A percentile compares a stretch with the other conserved stretches of the same genome.
Conservation (phyloP, 2,329 filamentous ascomycete genomes). For the Colletotrichum cordylinicola region DNA sequence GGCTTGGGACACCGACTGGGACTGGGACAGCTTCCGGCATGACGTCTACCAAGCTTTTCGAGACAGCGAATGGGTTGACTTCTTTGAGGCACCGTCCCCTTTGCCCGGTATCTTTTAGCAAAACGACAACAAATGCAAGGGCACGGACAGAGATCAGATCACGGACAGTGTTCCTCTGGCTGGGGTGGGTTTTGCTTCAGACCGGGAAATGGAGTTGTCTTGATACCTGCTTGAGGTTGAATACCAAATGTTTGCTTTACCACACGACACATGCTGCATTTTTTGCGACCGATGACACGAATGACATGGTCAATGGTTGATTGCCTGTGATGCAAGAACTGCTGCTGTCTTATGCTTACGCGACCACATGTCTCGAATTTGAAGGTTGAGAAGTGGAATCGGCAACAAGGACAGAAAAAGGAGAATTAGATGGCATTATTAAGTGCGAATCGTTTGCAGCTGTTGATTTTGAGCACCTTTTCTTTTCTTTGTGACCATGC, state of each 20-base stretch:
- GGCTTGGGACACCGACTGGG: rapidly evolving
- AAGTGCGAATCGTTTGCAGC: too few species aligned
- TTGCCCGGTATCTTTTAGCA: background rate
- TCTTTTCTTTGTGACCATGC: too few species aligned
- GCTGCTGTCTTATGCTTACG: too few species aligned
- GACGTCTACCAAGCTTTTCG: background rate
- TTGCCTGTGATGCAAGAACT: too few species aligned
- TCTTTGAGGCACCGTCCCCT: background rate
- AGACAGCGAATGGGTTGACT: background rate
- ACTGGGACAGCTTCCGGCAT: rapidly evolving
- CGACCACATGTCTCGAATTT: too few species aligned
- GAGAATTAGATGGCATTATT: too few species aligned
- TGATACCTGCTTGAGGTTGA: rapidly evolving
- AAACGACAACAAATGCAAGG: background rate
- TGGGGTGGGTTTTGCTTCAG: background rate
- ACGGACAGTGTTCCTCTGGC: background rate
- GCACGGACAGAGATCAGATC: background rate
- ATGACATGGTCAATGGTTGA: background rate
- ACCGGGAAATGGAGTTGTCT: rapidly evolving
- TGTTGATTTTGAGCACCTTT: too few species aligned
- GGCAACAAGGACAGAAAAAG: too few species aligned
- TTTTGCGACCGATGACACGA: background rate
- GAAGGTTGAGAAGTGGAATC: too few species aligned
- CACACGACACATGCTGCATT: background rate
- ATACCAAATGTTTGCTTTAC: background rate